A percentile compares a stretch with the other conserved stretches of the same genome.
Conservation (phyloP, 2,329 filamentous ascomycete genomes). For the Venturia effusa region DNA sequence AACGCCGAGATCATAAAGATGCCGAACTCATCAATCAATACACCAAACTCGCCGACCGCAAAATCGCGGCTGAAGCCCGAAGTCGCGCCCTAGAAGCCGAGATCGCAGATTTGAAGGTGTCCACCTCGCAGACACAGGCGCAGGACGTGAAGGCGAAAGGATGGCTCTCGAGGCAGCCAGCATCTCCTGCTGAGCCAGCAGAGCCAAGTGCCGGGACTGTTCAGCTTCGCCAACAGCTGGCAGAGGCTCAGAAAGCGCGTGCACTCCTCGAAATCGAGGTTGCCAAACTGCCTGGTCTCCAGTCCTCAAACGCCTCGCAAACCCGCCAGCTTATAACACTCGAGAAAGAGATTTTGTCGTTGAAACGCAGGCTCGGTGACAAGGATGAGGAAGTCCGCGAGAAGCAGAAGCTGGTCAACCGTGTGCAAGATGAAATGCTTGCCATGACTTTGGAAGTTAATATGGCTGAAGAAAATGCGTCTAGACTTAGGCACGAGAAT, state of each 20-base stretch:
- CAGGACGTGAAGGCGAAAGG: background rate
- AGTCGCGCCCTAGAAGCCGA: background rate
- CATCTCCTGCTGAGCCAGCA: background rate
- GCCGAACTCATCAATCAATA: conserved; percentile 7
- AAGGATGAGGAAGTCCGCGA: conserved; percentile 74
- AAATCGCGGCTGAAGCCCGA: conserved; percentile 2
- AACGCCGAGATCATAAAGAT: conserved; percentile 7
- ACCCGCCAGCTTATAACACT: background rate
- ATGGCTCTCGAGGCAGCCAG: background rate
- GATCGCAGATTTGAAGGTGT: background rate
- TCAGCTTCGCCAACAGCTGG: conserved; percentile 5
- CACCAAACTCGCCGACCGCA: conserved; percentile 1
- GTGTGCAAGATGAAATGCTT: conserved; percentile 88
- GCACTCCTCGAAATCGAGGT: conserved; percentile 2
- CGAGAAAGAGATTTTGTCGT: conserved; percentile 43
- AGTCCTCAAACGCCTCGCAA: background rate
- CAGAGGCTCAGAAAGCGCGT: conserved; percentile 10
- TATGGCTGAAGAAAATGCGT: conserved; percentile 65
- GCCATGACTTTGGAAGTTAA: conserved; percentile 80
- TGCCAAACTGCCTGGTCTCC: background rate
- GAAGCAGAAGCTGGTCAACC: conserved; percentile 72
- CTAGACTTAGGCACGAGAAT: conserved; percentile 70
- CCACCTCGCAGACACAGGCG: background rate
- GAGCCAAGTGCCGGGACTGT: background rate
- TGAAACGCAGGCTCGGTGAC: conserved; percentile 62